Conservation (phyloP, 2,329 filamentous ascomycete species). For the Claviceps monticola region DNA sequence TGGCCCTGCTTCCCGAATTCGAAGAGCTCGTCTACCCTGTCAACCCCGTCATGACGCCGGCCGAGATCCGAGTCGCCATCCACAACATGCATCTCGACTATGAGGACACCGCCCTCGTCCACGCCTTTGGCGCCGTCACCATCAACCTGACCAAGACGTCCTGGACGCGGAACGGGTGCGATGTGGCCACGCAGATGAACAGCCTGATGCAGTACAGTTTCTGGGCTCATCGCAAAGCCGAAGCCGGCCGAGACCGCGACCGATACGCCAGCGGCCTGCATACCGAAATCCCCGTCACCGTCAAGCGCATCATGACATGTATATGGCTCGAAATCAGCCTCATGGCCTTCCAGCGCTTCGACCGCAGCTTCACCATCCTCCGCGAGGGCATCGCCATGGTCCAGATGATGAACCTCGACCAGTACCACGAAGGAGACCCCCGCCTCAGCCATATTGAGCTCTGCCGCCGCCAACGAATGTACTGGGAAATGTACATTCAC, state of each 20-base stretch:
- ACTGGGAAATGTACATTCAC: conserved; percentile 14
- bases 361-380: conserved; percentile 33
- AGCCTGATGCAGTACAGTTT: conserved; percentile 13
- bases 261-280: conserved; percentile 17
- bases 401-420: conserved; percentile 28
- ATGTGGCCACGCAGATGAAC: conserved; percentile 17
- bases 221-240: conserved; percentile 13
- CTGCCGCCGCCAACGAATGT: conserved; percentile 11
- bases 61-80: conserved; percentile 19
- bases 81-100: conserved; percentile 17
- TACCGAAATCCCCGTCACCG: conserved; percentile 23
- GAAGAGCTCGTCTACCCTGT: conserved; percentile 23
- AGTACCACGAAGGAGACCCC: conserved; percentile 18
- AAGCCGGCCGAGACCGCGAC: conserved; percentile 17
- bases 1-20: conserved; percentile 19
- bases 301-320: conserved; percentile 32
- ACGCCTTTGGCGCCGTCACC: conserved; percentile 22
- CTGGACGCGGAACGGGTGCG: conserved; percentile 14
- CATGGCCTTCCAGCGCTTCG: conserved; percentile 31
- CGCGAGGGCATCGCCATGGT: conserved; percentile 32
- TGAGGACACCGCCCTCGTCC: conserved; percentile 23
- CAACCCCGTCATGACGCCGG: conserved; percentile 20
- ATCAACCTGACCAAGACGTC: conserved; percentile 21
- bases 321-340: conserved; percentile 38
- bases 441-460: conserved; percentile 8